phyloP scores from a whole-genome alignment of 257 asterid genomes.

The Lantana camara region DNA sequence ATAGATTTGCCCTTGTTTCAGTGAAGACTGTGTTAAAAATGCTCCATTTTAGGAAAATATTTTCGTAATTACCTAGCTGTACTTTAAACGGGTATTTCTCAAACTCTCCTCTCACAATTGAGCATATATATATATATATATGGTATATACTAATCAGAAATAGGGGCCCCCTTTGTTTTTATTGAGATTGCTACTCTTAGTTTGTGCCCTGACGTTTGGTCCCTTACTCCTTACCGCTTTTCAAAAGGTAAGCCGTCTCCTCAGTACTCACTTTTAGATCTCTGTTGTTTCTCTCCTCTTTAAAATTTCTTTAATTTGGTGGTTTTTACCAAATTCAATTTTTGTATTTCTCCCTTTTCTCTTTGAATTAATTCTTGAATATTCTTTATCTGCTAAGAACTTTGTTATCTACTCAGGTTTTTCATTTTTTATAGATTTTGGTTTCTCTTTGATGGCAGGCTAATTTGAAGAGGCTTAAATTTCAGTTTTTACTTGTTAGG shows the following conservation, averaged over 20 bases:
- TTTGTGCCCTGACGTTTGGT: conserved; percentile 22
- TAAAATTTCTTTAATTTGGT: background rate
- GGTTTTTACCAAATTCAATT: conserved; percentile 10
- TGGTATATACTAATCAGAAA: background rate
- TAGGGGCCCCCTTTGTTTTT: conserved; percentile 18
- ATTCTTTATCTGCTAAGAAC: conserved; percentile 30
- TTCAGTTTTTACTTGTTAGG: conserved; percentile 18
- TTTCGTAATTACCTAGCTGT: conserved; percentile 21
- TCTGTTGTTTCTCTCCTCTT: conserved; percentile 5
- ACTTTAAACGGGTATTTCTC: conserved; percentile 10
- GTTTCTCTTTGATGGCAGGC: conserved; percentile 24
- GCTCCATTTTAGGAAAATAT: conserved; percentile 10
- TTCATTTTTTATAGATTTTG: conserved; percentile 7
- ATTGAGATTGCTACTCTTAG: conserved; percentile 6
- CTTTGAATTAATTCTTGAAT: conserved; percentile 5
- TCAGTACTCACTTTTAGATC: conserved; percentile 29
- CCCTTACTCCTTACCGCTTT: conserved; percentile 19
- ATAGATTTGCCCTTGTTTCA: conserved; percentile 11
- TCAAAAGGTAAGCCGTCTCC: conserved; percentile 29
- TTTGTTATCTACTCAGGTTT: conserved; percentile 15
- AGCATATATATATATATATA: background rate
- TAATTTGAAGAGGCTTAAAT: conserved; percentile 16
- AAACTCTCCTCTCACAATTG: background rate
- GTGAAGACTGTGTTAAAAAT: conserved; percentile 13
- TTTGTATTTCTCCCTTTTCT: background rate